Conservation (phyloP, 352 stramenopile species). For the Globisporangium orthogonon region DNA sequence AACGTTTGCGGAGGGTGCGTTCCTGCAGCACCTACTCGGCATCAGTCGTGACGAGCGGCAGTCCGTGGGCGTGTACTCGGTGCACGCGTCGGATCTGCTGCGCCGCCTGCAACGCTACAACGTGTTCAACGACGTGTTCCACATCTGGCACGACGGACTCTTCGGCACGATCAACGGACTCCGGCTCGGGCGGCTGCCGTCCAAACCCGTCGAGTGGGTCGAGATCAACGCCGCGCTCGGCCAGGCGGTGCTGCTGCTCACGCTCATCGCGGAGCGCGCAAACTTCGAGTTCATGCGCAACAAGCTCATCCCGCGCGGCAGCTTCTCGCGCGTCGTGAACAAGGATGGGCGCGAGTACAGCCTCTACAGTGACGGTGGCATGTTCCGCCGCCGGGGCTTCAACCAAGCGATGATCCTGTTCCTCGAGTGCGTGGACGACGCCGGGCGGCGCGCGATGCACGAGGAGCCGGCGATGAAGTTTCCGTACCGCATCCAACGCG, state of each 20-base stretch:
- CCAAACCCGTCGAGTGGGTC: constrained; percentile 82
- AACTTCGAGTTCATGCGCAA: constrained; percentile 84
- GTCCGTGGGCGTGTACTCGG: constrained; percentile 65
- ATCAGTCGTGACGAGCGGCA: constrained; percentile 72
- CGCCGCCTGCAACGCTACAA: constrained; percentile 80
- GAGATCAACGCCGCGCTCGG: constrained; percentile 89
- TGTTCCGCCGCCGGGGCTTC: constrained; percentile 88
- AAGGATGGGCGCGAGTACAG: constrained; percentile 83
- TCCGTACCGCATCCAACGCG: constrained; percentile 87
- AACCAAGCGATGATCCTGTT: constrained; percentile 90
- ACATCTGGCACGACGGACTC: constrained; percentile 88
- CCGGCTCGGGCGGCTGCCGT: constrained; percentile 72
- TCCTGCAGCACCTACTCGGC: constrained; percentile 68
- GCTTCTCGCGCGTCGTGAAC: constrained; percentile 81
- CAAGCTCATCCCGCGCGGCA: constrained; percentile 73
- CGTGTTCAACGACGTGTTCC: constrained; percentile 88
- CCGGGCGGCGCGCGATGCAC: constrained; percentile 76
- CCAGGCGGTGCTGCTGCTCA: constrained; percentile 76
- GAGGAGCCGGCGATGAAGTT: constrained; percentile 87
- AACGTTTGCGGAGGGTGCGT: constrained; percentile 67
- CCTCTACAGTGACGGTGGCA: constrained; percentile 72
- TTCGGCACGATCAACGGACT: constrained; percentile 89
- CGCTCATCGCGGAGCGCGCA: constrained; percentile 76
- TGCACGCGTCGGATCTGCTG: constrained; percentile 78
- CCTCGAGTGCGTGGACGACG: constrained; percentile 86